Evolutionary conservation across 225 moss, liverwort and hornwort genomes (phyloP).

Genomic region (Takakia lepidozioides): DNA sequence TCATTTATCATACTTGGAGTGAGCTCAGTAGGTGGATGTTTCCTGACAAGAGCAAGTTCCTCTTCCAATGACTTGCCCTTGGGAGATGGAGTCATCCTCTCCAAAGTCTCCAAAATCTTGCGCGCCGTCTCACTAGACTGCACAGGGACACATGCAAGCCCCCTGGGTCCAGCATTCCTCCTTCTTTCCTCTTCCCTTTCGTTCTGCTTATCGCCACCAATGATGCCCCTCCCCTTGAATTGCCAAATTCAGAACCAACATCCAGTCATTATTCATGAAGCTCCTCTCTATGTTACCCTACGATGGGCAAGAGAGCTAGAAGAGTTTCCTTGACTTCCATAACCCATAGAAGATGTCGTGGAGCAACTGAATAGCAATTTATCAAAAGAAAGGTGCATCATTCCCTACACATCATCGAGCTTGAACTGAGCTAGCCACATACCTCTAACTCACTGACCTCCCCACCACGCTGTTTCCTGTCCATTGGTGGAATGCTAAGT

Average conservation of each 20-base stretch:
- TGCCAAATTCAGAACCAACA: no score
- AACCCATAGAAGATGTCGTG: no score
- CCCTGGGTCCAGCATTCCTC: slow-evolving; percentile 8
- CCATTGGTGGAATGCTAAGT: slow-evolving; percentile 27
- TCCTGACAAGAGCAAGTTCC: slow-evolving; percentile 70
- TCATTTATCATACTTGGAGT: slow-evolving; percentile 89
- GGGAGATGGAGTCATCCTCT: slow-evolving; percentile 94
- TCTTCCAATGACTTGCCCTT: slow-evolving; percentile 69
- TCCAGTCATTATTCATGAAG: no score
- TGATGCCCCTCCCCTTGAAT: slow-evolving; percentile 16
- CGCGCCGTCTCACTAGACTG: slow-evolving; percentile 87
- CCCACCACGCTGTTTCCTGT: slow-evolving; percentile 36
- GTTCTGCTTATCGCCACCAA: no score
- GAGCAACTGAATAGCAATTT: no score
- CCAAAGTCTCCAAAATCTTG: slow-evolving; percentile 90
- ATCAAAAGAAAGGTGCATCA: no score
- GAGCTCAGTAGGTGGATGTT: slow-evolving; percentile 59
- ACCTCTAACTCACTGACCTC: slow-evolving; percentile 32
- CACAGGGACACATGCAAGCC: slow-evolving; percentile 17
- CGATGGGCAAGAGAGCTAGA: no score
- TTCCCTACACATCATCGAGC: neutral
- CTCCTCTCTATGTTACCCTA: no score
- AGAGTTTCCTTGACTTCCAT: no score
- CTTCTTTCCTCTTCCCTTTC: slow-evolving; percentile 22
- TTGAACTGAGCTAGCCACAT: slow-evolving; percentile 1